Conservation (phyloP, 2,329 filamentous ascomycete genomes). For the Tolypocladium ophioglossoides region DNA sequence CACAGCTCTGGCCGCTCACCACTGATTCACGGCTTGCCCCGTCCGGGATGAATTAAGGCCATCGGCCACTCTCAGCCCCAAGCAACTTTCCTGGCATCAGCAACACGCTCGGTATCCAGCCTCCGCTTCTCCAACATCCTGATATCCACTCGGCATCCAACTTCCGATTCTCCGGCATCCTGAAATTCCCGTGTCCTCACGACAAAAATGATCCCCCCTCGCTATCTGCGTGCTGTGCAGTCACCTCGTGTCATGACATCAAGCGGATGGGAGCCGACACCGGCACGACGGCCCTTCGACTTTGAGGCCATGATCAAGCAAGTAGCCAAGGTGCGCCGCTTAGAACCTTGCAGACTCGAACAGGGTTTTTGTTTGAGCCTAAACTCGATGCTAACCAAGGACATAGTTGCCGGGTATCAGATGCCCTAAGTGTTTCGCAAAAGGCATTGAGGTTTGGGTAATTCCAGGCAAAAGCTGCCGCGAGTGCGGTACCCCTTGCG, state of each 20-base stretch:
- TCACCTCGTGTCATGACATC: not conserved
- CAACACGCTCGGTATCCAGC: not conserved
- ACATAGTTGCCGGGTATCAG: conserved; percentile 35
- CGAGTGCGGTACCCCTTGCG: conserved; percentile 37
- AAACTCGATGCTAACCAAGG: conserved; percentile 1
- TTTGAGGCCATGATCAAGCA: not conserved
- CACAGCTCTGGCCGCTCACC: not conserved
- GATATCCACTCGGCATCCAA: not conserved
- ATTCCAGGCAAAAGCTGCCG: conserved; percentile 41
- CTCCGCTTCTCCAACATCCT: not conserved
- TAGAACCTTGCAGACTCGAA: not conserved
- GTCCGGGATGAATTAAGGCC: not conserved
- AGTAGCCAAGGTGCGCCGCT: not conserved
- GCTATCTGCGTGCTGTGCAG: not conserved
- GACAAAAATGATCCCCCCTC: not conserved
- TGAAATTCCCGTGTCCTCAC: not conserved
- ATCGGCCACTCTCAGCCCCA: not conserved
- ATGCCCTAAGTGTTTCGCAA: conserved; percentile 38
- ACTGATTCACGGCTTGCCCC: not conserved
- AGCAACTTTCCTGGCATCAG: not conserved
- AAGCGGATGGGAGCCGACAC: not conserved
- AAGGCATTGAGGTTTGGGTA: conserved; percentile 44
- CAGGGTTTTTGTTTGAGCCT: not conserved
- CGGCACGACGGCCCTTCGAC: not conserved
- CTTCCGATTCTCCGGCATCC: not conserved